These are phyloP conservation scores for Fusarium continuum DNA, from an alignment of 2,329 filamentous ascomycete genomes.

Conservation along the genomic window DNA sequence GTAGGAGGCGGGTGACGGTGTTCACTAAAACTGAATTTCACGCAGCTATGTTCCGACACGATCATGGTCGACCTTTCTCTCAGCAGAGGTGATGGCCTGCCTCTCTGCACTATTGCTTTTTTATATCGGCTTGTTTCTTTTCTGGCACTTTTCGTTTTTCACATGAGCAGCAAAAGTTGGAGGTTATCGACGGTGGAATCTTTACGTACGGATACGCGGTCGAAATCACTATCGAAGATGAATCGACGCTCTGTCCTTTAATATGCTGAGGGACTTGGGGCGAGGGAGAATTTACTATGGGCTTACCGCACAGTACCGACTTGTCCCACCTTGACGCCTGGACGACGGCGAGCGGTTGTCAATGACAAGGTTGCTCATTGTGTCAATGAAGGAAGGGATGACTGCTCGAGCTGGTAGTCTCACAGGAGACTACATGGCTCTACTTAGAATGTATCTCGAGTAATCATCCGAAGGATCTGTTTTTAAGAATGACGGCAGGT, in stretches of 20 bases:
- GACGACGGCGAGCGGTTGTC: slow-evolving; percentile 28
- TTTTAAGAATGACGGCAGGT: slow-evolving; percentile 40
- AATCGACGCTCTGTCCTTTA: slow-evolving; percentile 37
- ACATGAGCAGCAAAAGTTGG: slow-evolving; percentile 41
- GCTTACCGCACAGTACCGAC: slow-evolving; percentile 30
- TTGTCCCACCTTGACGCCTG: slow-evolving; percentile 22
- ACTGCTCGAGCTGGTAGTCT: slow-evolving; percentile 25
- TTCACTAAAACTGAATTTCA: slow-evolving; percentile 12
- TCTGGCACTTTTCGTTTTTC: slow-evolving; percentile 32
- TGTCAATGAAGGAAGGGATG: slow-evolving; percentile 27
- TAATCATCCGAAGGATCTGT: slow-evolving; percentile 42
- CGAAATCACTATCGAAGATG: slow-evolving; percentile 33
- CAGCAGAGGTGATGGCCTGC: background rate
- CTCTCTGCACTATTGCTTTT: slow-evolving; percentile 26
- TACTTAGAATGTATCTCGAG: slow-evolving; percentile 47
- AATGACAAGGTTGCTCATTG: slow-evolving; percentile 35
- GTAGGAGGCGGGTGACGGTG: slow-evolving; percentile 58
- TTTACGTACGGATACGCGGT: slow-evolving; percentile 33
- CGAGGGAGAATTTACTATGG: slow-evolving; percentile 25
- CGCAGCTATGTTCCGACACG: slow-evolving; percentile 7
- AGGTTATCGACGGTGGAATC: slow-evolving; percentile 35
- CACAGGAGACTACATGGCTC: slow-evolving; percentile 34
- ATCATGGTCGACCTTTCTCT: slow-evolving; percentile 16
- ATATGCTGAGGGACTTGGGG: slow-evolving; percentile 33
- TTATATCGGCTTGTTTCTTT: slow-evolving; percentile 36